Base-by-base conservation (phyloP, 495 filamentous ascomycete genomes). In the Lasiosphaeriaceae sp. region DNA sequence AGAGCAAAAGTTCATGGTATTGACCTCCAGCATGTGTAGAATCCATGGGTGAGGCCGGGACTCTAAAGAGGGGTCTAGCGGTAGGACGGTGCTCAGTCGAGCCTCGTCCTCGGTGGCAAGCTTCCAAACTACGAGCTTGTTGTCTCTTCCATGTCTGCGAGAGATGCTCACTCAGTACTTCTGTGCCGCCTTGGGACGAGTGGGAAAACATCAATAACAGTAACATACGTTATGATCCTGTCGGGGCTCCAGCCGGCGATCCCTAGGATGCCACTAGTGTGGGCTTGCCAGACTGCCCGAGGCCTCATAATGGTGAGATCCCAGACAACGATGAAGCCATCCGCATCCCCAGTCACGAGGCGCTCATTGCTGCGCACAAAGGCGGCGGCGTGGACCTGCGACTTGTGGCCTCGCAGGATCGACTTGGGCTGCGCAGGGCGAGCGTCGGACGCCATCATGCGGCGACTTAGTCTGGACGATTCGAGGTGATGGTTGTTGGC, bases 1-100 rank as follows among this genome's bases (percentile, higher is more conserved):
- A 1, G 90, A 84, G 62, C 94, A 98, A 66, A 97, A 98, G 70
- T 97, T 98, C 69, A 97, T 80, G 16, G 94, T 90, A 67, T 96
- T 97, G 41, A 97, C 90, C 26, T 87, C 75, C 5, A 98, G 70
- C 31, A 89, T 82, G 76, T 95, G 83, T 34, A 96, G 72, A 4
- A 97, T 72, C 91, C 91, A 96, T 16, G 94, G 94, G 66, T 89
- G 81, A 21, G 75, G 77, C 16, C 77, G 67, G 0, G 65, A 35
- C n/a, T 72, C 66, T 60, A 75, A 52, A n/a, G 61, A 55, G 19
- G 65, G 67, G 75, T 78, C 75, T 14, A 92, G 82, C 1, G 94
- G 93, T 3, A 96, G 76, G 34, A 78, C 76, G 39, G 79, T 88
- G 56, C 85, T 86, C 62, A 96, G 74, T 2, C 71, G 66, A 1